phyloP scores from a whole-genome alignment of 129 eudicot species.

The Scalesia atractyloides region DNA sequence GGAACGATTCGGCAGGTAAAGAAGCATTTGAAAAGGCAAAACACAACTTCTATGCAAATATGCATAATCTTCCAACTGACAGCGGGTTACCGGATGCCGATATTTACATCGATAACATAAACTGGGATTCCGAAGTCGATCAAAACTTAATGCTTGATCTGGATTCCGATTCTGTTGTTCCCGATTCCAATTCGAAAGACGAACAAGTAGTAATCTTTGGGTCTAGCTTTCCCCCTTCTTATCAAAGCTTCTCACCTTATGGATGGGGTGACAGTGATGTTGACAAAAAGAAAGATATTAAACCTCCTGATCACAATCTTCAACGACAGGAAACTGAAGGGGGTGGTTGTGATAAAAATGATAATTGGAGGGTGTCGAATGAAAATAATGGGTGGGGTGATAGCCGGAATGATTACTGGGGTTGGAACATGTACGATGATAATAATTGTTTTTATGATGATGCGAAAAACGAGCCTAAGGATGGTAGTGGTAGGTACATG shows the following conservation, averaged over 20 bases:
- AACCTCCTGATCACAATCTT: conserved; percentile 18
- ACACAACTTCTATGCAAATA: conserved; percentile 57
- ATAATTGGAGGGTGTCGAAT: conserved; percentile 27
- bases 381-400: conserved; percentile 37
- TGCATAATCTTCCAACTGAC: conserved; percentile 53
- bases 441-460: conserved; percentile 12
- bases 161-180: conserved; percentile 25
- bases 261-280: conserved; percentile 71
- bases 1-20: conserved; percentile 79
- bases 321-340: conserved; percentile 34
- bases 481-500: conserved; percentile 17
- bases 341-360: conserved; percentile 27
- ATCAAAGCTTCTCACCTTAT: conserved; percentile 36
- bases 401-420: conserved; percentile 39
- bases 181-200: conserved; percentile 15
- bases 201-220: conserved; percentile 54
- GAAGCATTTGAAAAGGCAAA: conserved; percentile 72
- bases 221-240: conserved; percentile 31
- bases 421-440: conserved; percentile 39
- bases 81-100: conserved; percentile 58
- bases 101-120: conserved; percentile 63
- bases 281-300: conserved; percentile 23
- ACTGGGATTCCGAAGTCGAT: conserved; percentile 62
- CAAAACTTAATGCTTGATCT: conserved; percentile 44
- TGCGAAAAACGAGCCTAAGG: conserved; percentile 21